Evolutionary conservation across 2,329 filamentous ascomycete species (phyloP), one percentile per base, ranked within the genome.

Genomic region (Cladophialophora chaetospira): DNA sequence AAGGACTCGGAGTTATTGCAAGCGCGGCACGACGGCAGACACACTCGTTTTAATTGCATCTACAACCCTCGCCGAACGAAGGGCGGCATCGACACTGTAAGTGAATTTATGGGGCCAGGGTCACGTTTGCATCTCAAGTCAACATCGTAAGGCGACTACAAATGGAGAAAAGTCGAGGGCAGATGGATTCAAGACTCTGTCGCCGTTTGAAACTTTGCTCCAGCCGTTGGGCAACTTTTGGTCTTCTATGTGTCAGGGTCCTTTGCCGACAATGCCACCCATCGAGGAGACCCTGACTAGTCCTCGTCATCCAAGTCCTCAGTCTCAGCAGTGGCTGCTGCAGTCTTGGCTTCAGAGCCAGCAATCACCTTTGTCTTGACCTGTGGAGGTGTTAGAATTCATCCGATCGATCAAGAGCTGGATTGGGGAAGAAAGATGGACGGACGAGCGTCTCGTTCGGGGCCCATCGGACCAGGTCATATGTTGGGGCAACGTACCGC

Each of bases 331-430:
- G 49, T 40, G 25, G 55, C 62, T 21, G 58, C 55, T n/a, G 45
- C 47, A n/a, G 40, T 50, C 50, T 62, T 62, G 57, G 33, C 28
- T 31, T 59, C 63, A 23, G 61, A 58, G n/a, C 49, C 58, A 13
- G 54, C 11, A 15, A 60, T 52, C 36, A 58, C 56, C 42, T 64
- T 64, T 21, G 63, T 65, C 53, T 65, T 65, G 43, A 61, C 64
- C 4, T 63, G 36, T 62, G 53, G n/a, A n/a, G n/a, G n/a, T n/a
- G n/a, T n/a, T n/a, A n/a, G n/a, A n/a, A n/a, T n/a, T n/a, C n/a
- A n/a, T n/a, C n/a, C n/a, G n/a, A n/a, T n/a, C n/a, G n/a, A n/a
- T n/a, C n/a, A n/a, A n/a, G n/a, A n/a, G n/a, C n/a, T n/a, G n/a
- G n/a, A n/a, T n/a, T n/a, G n/a, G n/a, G n/a, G n/a, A n/a, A n/a